phyloP scores from a whole-genome alignment of 345 rosid species.

The Ceriops zippeliana region DNA sequence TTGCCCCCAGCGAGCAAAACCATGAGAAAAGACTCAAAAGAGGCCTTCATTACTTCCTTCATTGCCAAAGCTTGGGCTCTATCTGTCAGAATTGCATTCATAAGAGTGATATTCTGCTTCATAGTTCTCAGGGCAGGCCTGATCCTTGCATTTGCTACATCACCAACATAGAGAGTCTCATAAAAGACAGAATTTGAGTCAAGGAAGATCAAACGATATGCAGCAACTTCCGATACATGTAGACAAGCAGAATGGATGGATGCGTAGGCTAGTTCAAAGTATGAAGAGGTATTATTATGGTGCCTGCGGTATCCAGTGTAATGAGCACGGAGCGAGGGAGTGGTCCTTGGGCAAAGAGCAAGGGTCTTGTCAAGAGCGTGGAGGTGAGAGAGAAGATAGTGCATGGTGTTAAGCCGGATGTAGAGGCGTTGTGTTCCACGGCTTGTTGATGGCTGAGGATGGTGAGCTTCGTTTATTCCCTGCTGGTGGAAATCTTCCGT shows the following conservation, averaged over 20 bases:
- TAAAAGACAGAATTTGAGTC: slow-evolving; percentile 71
- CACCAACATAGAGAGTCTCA: slow-evolving; percentile 63
- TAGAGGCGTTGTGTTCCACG: slow-evolving; percentile 93
- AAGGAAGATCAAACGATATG: slow-evolving; percentile 67
- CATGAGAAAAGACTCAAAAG: slow-evolving; percentile 76
- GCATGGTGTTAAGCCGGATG: slow-evolving; percentile 83
- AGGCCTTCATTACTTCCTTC: slow-evolving; percentile 73
- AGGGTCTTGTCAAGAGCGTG: slow-evolving; percentile 82
- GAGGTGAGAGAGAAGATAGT: slow-evolving; percentile 66
- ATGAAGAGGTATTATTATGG: slow-evolving; percentile 33
- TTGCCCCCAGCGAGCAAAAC: slow-evolving; percentile 82
- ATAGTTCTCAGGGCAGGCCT: slow-evolving; percentile 54
- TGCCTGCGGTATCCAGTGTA: slow-evolving; percentile 22
- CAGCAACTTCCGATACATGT: slow-evolving; percentile 84
- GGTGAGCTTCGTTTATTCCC: slow-evolving; percentile 41
- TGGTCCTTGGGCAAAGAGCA: slow-evolving; percentile 51
- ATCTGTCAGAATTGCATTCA: slow-evolving; percentile 66
- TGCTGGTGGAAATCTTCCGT: slow-evolving; percentile 28
- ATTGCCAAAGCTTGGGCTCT: slow-evolving; percentile 69
- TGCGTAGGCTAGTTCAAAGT: slow-evolving; percentile 52
- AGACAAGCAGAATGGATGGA: slow-evolving; percentile 77
- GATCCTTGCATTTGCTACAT: slow-evolving; percentile 54
- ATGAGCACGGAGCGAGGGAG: slow-evolving; percentile 20
- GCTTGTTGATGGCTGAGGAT: slow-evolving; percentile 84
- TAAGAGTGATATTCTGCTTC: slow-evolving; percentile 71